Percentiles rank a stretch among this genome's conserved stretches.
These are phyloP conservation scores for Clitoria ternatea DNA, from an alignment of 306 rosid species.

Conservation along the genomic window DNA sequence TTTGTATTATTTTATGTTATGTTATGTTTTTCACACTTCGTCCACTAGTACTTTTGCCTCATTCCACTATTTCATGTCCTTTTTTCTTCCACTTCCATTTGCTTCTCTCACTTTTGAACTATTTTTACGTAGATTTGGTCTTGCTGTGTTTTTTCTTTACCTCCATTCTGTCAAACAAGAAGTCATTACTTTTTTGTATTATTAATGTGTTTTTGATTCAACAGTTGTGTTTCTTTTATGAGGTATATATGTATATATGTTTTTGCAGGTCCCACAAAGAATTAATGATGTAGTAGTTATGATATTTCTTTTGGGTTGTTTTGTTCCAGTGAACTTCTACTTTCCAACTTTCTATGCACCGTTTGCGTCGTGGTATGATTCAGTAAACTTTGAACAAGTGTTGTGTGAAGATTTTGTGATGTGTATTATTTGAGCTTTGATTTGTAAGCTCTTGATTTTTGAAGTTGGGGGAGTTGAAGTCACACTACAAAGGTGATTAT, in stretches of 20 bases:
- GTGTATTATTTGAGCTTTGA: background rate
- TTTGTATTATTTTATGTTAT: too few species aligned
- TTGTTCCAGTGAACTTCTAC: background rate
- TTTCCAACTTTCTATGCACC: conserved; percentile 5
- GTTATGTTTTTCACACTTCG: background rate
- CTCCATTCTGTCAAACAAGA: background rate
- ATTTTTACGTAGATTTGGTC: background rate
- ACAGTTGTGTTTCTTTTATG: background rate
- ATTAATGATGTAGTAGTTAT: conserved; percentile 3
- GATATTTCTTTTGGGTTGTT: background rate
- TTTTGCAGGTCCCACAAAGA: conserved; percentile 1
- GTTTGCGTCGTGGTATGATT: background rate
- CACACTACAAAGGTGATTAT: conserved; percentile 13
- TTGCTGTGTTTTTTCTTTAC: background rate
- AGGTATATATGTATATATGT: too few species aligned
- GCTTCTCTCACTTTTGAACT: background rate
- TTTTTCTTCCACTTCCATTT: background rate
- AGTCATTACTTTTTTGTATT: background rate
- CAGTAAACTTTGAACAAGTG: background rate
- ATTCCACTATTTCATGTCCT: background rate
- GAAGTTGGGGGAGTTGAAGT: background rate
- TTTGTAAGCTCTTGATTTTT: background rate
- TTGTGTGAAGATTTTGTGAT: background rate
- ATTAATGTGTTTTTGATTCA: background rate
- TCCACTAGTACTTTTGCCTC: background rate